These are phyloP conservation scores for Rosellinia necatrix DNA, from an alignment of 2,329 filamentous ascomycete species.

Conservation along the genomic window DNA sequence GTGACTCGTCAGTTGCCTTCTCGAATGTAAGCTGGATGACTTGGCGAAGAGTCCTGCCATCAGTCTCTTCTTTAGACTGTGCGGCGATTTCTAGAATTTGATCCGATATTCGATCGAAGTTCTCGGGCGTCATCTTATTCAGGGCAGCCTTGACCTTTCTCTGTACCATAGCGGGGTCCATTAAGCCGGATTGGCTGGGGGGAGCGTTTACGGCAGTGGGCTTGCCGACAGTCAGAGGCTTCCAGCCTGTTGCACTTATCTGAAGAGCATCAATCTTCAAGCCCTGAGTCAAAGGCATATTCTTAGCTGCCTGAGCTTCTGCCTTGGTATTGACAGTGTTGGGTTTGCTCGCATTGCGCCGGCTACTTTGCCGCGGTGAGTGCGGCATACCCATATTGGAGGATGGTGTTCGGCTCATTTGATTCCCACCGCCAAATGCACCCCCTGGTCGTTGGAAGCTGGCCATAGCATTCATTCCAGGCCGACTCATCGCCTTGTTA, in stretches of 20 bases:
- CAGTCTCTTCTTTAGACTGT: conserved; percentile 93
- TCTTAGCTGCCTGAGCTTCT: conserved; percentile 76
- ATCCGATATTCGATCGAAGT: conserved; percentile 80
- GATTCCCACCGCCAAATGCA: conserved; percentile 63
- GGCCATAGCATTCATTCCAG: conserved; percentile 57
- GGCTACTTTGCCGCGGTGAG: conserved; percentile 72
- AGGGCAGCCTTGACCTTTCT: conserved; percentile 97
- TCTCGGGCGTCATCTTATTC: conserved; percentile 99
- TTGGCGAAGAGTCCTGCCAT: conserved; percentile 92
- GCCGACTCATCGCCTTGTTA: conserved; percentile 52
- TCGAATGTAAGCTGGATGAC: conserved; percentile 99
- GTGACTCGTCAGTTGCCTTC: conserved; percentile 97
- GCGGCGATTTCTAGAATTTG: conserved; percentile 91
- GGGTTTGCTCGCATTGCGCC: conserved; percentile 68
- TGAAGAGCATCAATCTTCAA: conserved; percentile 81
- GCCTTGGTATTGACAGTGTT: conserved; percentile 57
- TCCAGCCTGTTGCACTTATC: conserved; percentile 80
- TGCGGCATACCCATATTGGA: conserved; percentile 65
- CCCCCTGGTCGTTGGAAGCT: conserved; percentile 65
- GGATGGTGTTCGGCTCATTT: conserved; percentile 70
- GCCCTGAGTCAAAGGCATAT: conserved; percentile 88
- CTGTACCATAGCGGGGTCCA: conserved; percentile 93
- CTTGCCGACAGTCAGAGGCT: conserved; percentile 72
- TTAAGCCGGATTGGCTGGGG: conserved; percentile 56
- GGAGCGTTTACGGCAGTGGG: conserved; percentile 47